Conservation (phyloP, 2,329 filamentous ascomycete species). For the Fusarium sp. region DNA sequence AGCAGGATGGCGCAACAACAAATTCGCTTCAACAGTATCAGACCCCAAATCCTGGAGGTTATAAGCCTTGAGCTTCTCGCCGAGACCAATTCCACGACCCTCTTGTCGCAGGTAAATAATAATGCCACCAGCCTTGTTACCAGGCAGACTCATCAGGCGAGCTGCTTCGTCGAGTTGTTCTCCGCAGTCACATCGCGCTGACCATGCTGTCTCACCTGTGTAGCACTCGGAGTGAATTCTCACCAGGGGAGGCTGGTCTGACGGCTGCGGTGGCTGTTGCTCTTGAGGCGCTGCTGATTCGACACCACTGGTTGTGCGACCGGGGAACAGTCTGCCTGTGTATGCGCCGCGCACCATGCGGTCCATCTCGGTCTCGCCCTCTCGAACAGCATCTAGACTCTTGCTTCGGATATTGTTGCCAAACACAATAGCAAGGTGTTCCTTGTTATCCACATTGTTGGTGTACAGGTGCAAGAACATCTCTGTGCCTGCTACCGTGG, state of each 20-base stretch:
- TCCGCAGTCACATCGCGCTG: slow-evolving; percentile 94
- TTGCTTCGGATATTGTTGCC: slow-evolving; percentile 81
- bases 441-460: slow-evolving; percentile 92
- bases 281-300: slow-evolving; percentile 44
- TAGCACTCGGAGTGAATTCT: slow-evolving; percentile 98
- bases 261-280: slow-evolving; percentile 9
- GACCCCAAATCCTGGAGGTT: slow-evolving; percentile 95
- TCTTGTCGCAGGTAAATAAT: slow-evolving; percentile 97
- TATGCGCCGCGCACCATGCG: slow-evolving; percentile 96
- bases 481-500: slow-evolving; percentile 88
- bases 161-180: slow-evolving; percentile 98
- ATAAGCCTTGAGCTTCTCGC: slow-evolving; percentile 97
- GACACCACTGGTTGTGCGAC: slow-evolving; percentile 77
- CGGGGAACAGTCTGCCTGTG: slow-evolving; percentile 84
- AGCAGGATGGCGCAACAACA: slow-evolving; percentile 88
- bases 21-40: slow-evolving; percentile 97
- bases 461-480: slow-evolving; percentile 97
- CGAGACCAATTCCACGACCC: slow-evolving; percentile 91
- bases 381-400: slow-evolving; percentile 73
- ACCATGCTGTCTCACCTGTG: slow-evolving; percentile 98
- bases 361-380: slow-evolving; percentile 85
- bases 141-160: slow-evolving; percentile 82
- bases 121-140: slow-evolving; percentile 75
- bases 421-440: slow-evolving; percentile 97
- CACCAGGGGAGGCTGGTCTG: slow-evolving; percentile 70